phyloP scores from a whole-genome alignment of 176 grass and related monocot genomes.

The Aechmea fasciata region DNA sequence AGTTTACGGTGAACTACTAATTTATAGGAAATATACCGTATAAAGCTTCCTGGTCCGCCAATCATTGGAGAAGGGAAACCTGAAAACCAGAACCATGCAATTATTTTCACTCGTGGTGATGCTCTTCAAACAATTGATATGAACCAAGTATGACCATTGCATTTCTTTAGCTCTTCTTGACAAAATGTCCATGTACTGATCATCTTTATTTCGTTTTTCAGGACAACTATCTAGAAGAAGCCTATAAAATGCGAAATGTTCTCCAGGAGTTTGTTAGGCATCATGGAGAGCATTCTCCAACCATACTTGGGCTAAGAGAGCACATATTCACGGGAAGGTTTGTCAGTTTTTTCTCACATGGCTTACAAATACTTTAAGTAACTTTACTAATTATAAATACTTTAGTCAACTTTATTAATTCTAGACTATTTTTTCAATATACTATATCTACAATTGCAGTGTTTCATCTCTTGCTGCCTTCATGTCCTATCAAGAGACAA shows the following conservation, averaged over 20 bases:
- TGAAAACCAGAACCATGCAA: constrained; percentile 98
- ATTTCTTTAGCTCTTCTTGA: neutral
- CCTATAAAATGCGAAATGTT: constrained; percentile 96
- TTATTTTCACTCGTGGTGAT: constrained; percentile 95
- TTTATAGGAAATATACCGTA: constrained; percentile 86
- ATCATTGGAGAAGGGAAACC: constrained; percentile 95
- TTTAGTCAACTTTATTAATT: too few relatives aligned
- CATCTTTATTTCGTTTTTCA: constrained; percentile 26
- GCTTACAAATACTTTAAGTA: neutral
- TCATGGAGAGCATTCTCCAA: constrained; percentile 54
- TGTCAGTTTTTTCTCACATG: neutral
- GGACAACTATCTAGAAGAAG: constrained; percentile 98
- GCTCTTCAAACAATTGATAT: constrained; percentile 96
- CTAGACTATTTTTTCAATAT: neutral
- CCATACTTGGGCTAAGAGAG: constrained; percentile 84
- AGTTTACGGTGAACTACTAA: constrained; percentile 14
- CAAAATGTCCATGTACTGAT: constrained; percentile 9
- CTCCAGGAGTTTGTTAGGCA: constrained; percentile 81
- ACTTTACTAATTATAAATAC: too few relatives aligned
- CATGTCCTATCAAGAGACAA: constrained; percentile 99
- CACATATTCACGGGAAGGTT: constrained; percentile 97
- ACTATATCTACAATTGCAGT: constrained; percentile 38
- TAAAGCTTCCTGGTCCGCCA: constrained; percentile 73
- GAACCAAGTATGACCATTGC: constrained; percentile 60
- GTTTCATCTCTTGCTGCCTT: constrained; percentile 97